Base-by-base conservation (phyloP, 2,329 filamentous ascomycete species). In the Colletotrichum limetticola region DNA sequence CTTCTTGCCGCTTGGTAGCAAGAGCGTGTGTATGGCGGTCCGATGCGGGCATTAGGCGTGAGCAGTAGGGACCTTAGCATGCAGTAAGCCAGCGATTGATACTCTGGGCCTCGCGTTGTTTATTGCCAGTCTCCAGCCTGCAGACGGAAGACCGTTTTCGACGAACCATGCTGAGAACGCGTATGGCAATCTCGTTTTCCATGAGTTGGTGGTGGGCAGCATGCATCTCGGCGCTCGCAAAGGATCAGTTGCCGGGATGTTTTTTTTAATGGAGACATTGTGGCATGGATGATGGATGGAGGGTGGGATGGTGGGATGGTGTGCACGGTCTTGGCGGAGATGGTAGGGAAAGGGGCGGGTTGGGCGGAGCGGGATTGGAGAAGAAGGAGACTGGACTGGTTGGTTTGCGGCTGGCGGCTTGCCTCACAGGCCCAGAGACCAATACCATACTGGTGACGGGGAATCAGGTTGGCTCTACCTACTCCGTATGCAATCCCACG, bases 351-450 rank as follows among this genome's bases (percentile, higher is more conserved):
- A 35, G 49, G 49, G 22, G 62, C 59, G 69, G 65, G 53, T 32
- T 49, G 57, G 65, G 70, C 70, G 70, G 70, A 72, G 70, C 70
- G 70, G 70, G 60, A 72, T 56, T 37, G 46, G 59, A 68, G 66
- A 35, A 6, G 35, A 16, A 16, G 14, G 35, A 42, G 12, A 42
- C 35, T 42, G 35, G 2, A 42, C 35, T 42, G 35, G 35, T 42
- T 16, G 35, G 35, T 16, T 42, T 42, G 16, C 37, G 37, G 16
- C 16, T 42, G 16, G 37, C 37, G 37, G 37, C 37, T 42, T 42
- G 16, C 37, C 37, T 19, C 16, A 19, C 16, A 42, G 37, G 37
- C 37, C 14, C 19, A 19, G 37, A 46, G 56, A 58, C 56, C 59
- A 49, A 32, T 24, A 42, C 59, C 28, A 24, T 19, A 8, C 14